Evolutionary conservation across 805 yeast species (phyloP).

Genomic region (Lachancea quebecensis): DNA sequence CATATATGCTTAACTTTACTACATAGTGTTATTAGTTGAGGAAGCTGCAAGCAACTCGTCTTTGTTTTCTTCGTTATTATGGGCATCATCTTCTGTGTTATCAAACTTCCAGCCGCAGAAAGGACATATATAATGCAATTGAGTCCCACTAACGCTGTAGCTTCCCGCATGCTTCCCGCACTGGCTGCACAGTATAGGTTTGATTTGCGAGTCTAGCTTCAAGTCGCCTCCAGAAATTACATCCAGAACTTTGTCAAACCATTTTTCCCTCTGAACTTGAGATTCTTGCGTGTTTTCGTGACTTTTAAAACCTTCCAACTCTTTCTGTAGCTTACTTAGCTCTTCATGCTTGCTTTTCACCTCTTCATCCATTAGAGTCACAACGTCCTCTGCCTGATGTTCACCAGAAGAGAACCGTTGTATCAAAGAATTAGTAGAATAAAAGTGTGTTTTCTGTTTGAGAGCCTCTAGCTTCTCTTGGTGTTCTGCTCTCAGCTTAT

Average conservation of each 20-base stretch:
- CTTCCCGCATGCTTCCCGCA: constrained; percentile 23
- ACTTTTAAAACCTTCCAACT: constrained; percentile 18
- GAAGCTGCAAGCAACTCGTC: background rate
- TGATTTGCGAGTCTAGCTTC: constrained; percentile 8
- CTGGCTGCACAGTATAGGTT: constrained; percentile 21
- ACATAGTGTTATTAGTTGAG: background rate
- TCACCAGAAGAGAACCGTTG: constrained; percentile 53
- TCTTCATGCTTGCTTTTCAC: constrained; percentile 35
- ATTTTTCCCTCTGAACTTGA: constrained; percentile 26
- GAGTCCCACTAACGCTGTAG: constrained; percentile 18
- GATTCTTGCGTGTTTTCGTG: constrained; percentile 12
- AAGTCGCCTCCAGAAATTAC: constrained; percentile 28
- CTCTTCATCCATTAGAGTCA: constrained; percentile 39
- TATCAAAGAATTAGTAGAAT: constrained; percentile 67
- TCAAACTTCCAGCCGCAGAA: constrained; percentile 18
- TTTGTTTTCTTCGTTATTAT: background rate
- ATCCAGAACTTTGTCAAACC: constrained; percentile 31
- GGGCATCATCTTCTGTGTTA: background rate
- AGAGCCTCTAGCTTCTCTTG: constrained; percentile 54
- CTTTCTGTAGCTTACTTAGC: constrained; percentile 33
- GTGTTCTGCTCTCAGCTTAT: constrained; percentile 39
- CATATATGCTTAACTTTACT: background rate
- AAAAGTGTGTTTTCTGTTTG: constrained; percentile 66
- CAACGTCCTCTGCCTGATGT: constrained; percentile 40
- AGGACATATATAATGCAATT: constrained; percentile 25